These are phyloP conservation scores for Penicillium fuscoglaucum DNA, from an alignment of 2,329 filamentous ascomycete genomes.

Conservation along the genomic window DNA sequence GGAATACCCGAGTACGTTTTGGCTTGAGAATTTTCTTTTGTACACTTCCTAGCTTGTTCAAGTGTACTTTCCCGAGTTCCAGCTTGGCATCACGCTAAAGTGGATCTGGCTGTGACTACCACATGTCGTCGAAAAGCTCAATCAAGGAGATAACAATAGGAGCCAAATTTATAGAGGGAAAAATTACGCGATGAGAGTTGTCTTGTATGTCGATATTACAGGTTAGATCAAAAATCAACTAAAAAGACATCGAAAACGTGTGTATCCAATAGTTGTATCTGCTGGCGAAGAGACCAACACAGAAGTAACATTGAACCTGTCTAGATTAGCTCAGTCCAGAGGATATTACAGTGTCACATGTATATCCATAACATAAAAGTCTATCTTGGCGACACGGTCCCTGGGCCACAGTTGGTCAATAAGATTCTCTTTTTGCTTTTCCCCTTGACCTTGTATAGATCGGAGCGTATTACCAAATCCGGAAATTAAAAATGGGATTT, in stretches of 20 bases:
- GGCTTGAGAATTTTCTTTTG: background rate
- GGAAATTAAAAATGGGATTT: background rate
- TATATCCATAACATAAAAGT: background rate
- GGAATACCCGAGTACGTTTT: background rate
- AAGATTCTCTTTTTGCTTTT: background rate
- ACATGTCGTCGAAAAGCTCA: background rate
- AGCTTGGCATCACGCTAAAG: slow-evolving; percentile 5
- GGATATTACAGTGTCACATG: background rate
- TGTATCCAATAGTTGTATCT: background rate
- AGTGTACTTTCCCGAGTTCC: background rate
- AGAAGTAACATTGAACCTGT: background rate
- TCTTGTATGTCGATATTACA: background rate
- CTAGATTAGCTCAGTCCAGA: background rate
- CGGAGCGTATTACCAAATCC: background rate
- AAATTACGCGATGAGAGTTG: background rate
- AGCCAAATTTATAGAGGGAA: background rate
- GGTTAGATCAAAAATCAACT: background rate
- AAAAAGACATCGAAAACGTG: background rate
- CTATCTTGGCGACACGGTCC: background rate
- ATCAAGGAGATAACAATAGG: background rate
- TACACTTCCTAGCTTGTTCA: background rate
- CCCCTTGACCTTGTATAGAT: background rate
- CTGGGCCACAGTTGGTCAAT: background rate
- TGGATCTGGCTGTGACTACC: background rate
- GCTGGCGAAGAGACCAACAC: background rate